A percentile compares a stretch with the other conserved stretches of the same genome.
These are phyloP conservation scores for Plectosphaerella cucumerina DNA, from an alignment of 2,329 filamentous ascomycete species.

Conservation along the genomic window DNA sequence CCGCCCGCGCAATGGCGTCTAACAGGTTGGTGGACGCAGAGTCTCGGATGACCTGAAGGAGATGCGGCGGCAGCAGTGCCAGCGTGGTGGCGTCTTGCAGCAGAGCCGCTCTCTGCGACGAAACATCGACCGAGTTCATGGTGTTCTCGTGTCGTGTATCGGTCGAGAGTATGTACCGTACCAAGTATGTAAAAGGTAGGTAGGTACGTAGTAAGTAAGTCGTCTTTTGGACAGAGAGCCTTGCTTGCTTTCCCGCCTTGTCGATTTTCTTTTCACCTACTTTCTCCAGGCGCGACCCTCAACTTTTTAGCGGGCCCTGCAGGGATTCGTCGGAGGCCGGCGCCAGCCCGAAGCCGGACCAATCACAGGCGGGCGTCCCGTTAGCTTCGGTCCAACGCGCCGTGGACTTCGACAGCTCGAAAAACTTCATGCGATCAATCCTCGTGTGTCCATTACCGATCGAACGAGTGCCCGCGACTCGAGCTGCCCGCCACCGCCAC, in stretches of 20 bases:
- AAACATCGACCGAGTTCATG: slow-evolving; percentile 55
- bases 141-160: slow-evolving; percentile 10
- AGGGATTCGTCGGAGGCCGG: slow-evolving; percentile 21
- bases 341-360: slow-evolving; percentile 30
- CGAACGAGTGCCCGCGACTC: slow-evolving; percentile 1
- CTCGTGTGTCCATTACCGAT: slow-evolving; percentile 3
- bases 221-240: slow-evolving; percentile 19
- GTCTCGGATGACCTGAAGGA: slow-evolving; percentile 62
- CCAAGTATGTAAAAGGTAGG: background rate
- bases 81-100: slow-evolving; percentile 50
- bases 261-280: slow-evolving; percentile 2
- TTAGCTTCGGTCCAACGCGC: slow-evolving; percentile 13
- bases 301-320: slow-evolving; percentile 28
- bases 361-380: slow-evolving; percentile 21
- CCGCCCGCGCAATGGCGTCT: slow-evolving; percentile 63
- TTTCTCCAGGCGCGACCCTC: background rate
- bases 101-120: slow-evolving; percentile 50
- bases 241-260: slow-evolving; percentile 18
- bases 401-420: slow-evolving; percentile 25
- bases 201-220: slow-evolving; percentile 14
- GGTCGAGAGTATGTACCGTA: too few species aligned
- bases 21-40: slow-evolving; percentile 64
- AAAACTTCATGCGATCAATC: slow-evolving; percentile 31
- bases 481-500: background rate
- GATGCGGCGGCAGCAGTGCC: slow-evolving; percentile 62